A percentile compares a stretch with the other conserved stretches of the same genome.
Conservation (phyloP, 139 green algal genomes). For the Penium margaritaceum region DNA sequence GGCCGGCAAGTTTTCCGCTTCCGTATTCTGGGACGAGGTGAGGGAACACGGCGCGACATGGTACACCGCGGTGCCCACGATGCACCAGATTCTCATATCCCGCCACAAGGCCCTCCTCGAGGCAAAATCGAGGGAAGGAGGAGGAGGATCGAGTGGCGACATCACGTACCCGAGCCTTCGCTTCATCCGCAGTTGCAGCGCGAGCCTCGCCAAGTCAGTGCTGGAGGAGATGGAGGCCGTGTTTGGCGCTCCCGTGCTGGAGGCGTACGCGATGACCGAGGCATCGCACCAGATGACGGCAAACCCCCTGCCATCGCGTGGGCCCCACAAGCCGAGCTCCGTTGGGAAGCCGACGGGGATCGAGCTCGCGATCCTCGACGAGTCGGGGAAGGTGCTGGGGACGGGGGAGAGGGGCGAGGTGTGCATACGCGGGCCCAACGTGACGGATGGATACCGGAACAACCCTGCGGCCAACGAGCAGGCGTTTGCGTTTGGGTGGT, state of each 20-base stretch:
- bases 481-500: constrained; percentile 57
- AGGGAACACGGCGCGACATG: constrained; percentile 59
- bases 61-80: constrained; percentile 83
- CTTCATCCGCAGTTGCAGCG: constrained; percentile 76
- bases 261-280: constrained; percentile 86
- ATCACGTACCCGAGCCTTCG: constrained; percentile 57
- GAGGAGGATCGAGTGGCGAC: no score
- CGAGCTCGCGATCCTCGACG: constrained; percentile 49
- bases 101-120: no score
- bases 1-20: constrained; percentile 59
- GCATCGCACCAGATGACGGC: constrained; percentile 75
- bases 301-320: constrained; percentile 61
- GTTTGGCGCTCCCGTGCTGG: constrained; percentile 70
- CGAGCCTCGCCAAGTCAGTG: constrained; percentile 60
- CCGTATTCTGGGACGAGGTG: constrained; percentile 67
- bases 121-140: no score
- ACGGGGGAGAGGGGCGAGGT: constrained; percentile 63
- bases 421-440: constrained; percentile 68
- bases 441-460: constrained; percentile 74
- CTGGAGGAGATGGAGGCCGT: constrained; percentile 64
- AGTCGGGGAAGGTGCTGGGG: constrained; percentile 14
- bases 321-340: constrained; percentile 44
- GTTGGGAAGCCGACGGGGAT: constrained; percentile 43
- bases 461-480: constrained; percentile 70
- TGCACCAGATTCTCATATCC: constrained; percentile 71